Evolutionary conservation across 140 eudicot genomes (phyloP).

Genomic region (Stevia rebaudiana): DNA sequence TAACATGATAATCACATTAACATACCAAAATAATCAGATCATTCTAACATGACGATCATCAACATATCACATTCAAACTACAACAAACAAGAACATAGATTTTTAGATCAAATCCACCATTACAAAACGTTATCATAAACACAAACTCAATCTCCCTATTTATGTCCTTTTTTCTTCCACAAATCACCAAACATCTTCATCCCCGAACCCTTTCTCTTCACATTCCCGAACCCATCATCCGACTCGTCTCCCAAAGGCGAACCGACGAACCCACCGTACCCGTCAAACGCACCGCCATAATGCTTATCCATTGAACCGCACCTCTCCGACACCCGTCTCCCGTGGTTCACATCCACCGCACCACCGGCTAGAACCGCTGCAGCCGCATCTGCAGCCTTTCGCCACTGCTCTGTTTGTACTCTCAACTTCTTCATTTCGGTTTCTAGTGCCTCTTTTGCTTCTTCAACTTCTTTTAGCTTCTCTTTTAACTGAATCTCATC

Average conservation of each 20-base stretch:
- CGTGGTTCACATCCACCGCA: slow-evolving; percentile 47
- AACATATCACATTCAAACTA: slow-evolving; percentile 19
- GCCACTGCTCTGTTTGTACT: slow-evolving; percentile 96
- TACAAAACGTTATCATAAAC: background rate
- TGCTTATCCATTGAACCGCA: slow-evolving; percentile 59
- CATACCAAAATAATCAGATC: slow-evolving; percentile 9
- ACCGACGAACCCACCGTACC: slow-evolving; percentile 49
- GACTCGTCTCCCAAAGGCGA: slow-evolving; percentile 59
- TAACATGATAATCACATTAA: slow-evolving; percentile 26
- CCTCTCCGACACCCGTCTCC: slow-evolving; percentile 50
- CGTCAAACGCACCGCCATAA: slow-evolving; percentile 42
- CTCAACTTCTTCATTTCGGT: slow-evolving; percentile 72
- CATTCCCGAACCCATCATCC: slow-evolving; percentile 55
- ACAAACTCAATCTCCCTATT: slow-evolving; percentile 19
- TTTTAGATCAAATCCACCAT: slow-evolving; percentile 21
- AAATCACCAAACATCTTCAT: slow-evolving; percentile 81
- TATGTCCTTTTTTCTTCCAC: slow-evolving; percentile 87
- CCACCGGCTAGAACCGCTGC: slow-evolving; percentile 71
- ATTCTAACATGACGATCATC: slow-evolving; percentile 24
- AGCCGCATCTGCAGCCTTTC: slow-evolving; percentile 96
- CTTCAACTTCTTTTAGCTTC: slow-evolving; percentile 48
- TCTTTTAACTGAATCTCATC: slow-evolving; percentile 30
- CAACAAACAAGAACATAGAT: slow-evolving; percentile 15
- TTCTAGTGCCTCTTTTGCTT: slow-evolving; percentile 53
- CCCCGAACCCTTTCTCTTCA: slow-evolving; percentile 70